Conservation (phyloP, 192 early-diverging fungal genomes). For the Coemansia sp. region DNA sequence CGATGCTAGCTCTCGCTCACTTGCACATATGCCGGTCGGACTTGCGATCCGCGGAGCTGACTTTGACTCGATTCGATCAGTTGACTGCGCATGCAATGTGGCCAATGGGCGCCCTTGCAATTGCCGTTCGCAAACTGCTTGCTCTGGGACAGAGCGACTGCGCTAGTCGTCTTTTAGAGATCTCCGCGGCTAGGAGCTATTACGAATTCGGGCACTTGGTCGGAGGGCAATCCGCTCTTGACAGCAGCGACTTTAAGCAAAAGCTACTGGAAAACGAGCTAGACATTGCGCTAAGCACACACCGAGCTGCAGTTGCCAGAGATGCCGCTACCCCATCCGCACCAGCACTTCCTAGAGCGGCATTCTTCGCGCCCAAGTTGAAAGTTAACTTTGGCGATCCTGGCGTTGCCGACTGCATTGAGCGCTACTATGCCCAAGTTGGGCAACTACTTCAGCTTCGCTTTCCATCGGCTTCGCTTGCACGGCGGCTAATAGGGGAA, state of each 20-base stretch:
- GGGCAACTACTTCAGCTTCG: background rate
- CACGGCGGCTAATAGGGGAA: conserved; percentile 6
- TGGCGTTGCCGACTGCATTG: background rate
- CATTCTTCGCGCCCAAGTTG: conserved; percentile 14
- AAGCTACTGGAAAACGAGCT: conserved; percentile 21
- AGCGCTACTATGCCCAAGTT: conserved; percentile 6
- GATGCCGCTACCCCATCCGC: background rate
- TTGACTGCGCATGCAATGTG: conserved; percentile 13
- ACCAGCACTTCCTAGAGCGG: conserved; percentile 3
- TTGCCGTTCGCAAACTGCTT: conserved; percentile 5
- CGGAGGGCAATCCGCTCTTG: background rate
- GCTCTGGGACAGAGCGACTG: background rate
- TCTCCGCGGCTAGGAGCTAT: background rate
- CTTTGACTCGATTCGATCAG: background rate
- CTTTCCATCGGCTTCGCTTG: background rate
- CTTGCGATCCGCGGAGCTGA: background rate
- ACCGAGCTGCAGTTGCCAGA: background rate
- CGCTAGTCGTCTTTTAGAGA: conserved; percentile 11
- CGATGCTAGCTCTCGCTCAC: background rate
- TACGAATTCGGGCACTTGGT: conserved; percentile 2
- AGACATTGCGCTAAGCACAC: conserved; percentile 9
- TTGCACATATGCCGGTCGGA: background rate
- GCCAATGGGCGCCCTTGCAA: conserved; percentile 24
- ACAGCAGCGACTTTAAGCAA: background rate
- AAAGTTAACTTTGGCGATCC: background rate